These are phyloP conservation scores for Smallanthus sonchifolius DNA, from an alignment of 129 eudicot genomes.

Conservation along the genomic window DNA sequence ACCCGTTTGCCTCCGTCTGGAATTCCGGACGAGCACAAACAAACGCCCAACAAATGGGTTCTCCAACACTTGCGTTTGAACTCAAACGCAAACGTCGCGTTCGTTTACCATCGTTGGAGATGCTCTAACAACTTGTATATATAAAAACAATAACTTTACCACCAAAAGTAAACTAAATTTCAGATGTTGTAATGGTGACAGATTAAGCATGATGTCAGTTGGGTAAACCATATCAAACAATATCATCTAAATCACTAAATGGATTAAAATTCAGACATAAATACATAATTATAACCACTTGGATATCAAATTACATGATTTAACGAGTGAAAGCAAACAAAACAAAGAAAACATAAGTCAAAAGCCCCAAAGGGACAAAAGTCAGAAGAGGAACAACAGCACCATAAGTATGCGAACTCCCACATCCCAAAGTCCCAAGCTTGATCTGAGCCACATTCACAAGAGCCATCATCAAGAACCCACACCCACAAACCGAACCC, in stretches of 20 bases:
- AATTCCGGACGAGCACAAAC: too few relatives aligned
- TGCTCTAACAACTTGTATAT: slow-evolving; percentile 1
- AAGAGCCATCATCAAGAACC: slow-evolving; percentile 78
- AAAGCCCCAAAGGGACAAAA: slow-evolving; percentile 70
- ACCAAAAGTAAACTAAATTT: slow-evolving; percentile 9
- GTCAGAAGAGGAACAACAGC: slow-evolving; percentile 76
- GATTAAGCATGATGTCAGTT: slow-evolving; percentile 16
- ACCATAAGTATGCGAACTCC: slow-evolving; percentile 56
- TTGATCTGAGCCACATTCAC: slow-evolving; percentile 84
- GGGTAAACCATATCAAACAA: not conserved
- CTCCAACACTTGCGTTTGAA: too few relatives aligned
- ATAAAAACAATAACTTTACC: slow-evolving; percentile 3
- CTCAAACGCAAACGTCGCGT: too few relatives aligned
- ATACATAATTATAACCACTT: not conserved
- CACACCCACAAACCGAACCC: slow-evolving; percentile 79
- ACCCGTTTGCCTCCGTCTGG: too few relatives aligned
- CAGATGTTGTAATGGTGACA: slow-evolving; percentile 22
- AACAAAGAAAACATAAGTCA: slow-evolving; percentile 67
- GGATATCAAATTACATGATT: not conserved
- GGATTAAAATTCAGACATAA: not conserved
- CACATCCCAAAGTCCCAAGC: slow-evolving; percentile 75
- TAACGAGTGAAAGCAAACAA: slow-evolving; percentile 81
- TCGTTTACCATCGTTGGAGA: too few relatives aligned
- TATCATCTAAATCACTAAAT: not conserved
- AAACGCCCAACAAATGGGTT: too few relatives aligned